A percentile compares a stretch with the other conserved stretches of the same genome.
These are phyloP conservation scores for Nymphaea colorata DNA, from an alignment of 164 flowering plant genomes.

Conservation along the genomic window DNA sequence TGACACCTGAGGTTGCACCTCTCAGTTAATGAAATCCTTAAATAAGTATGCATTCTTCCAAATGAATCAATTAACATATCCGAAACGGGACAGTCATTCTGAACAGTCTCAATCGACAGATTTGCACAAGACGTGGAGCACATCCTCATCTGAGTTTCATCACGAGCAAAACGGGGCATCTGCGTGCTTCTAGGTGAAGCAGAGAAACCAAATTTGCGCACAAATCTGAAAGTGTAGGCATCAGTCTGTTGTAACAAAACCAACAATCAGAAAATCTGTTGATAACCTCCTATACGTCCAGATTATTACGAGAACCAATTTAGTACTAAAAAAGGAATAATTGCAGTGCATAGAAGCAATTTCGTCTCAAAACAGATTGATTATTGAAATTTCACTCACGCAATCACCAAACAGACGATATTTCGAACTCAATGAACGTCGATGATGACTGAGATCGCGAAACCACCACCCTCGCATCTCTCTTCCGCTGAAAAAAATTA, in stretches of 20 bases:
- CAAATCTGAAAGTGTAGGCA: too few species aligned
- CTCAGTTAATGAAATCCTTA: constrained; percentile 92
- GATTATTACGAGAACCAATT: too few species aligned
- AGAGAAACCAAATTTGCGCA: too few species aligned
- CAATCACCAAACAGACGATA: not conserved
- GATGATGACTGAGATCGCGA: not conserved
- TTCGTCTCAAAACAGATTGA: too few species aligned
- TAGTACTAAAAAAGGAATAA: too few species aligned
- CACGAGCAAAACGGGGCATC: constrained; percentile 1
- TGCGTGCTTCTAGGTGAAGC: not conserved
- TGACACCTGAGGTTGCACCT: constrained; percentile 90
- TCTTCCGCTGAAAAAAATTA: too few species aligned
- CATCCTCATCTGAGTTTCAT: constrained; percentile 11
- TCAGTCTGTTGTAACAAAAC: too few species aligned
- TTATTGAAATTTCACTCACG: not conserved
- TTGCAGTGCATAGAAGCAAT: too few species aligned
- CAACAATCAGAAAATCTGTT: too few species aligned
- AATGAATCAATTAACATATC: constrained; percentile 86
- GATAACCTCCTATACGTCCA: not conserved
- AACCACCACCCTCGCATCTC: not conserved
- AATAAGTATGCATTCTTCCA: constrained; percentile 83
- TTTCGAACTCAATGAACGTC: not conserved
- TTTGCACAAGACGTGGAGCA: constrained; percentile 44
- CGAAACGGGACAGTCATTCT: constrained; percentile 34
- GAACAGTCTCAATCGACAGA: constrained; percentile 23